Percentiles rank a stretch among this genome's conserved stretches.
phyloP scores from a whole-genome alignment of 2,329 filamentous ascomycete species.

The Aureobasidium pullulans region DNA sequence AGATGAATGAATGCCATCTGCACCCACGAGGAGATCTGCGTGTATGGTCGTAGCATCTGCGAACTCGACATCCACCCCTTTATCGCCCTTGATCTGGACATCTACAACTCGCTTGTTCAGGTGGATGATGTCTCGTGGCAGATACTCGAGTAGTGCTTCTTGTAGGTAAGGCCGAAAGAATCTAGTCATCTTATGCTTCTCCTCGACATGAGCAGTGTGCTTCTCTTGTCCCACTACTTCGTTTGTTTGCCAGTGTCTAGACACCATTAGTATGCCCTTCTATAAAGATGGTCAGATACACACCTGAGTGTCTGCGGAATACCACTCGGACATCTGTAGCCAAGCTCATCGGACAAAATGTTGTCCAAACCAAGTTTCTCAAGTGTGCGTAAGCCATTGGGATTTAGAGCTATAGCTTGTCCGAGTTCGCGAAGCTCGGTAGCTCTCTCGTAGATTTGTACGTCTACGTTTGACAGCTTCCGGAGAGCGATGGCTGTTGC shows the following conservation, averaged over 20 bases:
- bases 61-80: constrained; percentile 25
- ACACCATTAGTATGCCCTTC: not conserved
- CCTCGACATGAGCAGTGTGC: constrained; percentile 25
- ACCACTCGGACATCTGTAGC: constrained; percentile 26
- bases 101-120: constrained; percentile 24
- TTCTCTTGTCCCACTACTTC: constrained; percentile 29
- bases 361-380: constrained; percentile 29
- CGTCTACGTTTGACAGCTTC: constrained; percentile 25
- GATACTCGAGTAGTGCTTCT: constrained; percentile 25
- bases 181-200: constrained; percentile 29
- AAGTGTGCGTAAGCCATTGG: constrained; percentile 33
- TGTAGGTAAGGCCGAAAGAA: constrained; percentile 33
- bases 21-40: constrained; percentile 29
- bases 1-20: constrained; percentile 34
- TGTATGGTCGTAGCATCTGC: constrained; percentile 23
- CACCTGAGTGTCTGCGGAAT: constrained; percentile 32
- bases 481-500: constrained; percentile 30
- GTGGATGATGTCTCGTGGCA: constrained; percentile 27
- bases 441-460: constrained; percentile 32
- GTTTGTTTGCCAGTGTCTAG: constrained; percentile 31
- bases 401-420: constrained; percentile 32
- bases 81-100: constrained; percentile 8
- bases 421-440: constrained; percentile 31
- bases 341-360: constrained; percentile 28
- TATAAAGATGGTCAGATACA: not conserved